These are phyloP conservation scores for Phoma herbarum DNA, from an alignment of 2,329 filamentous ascomycete species.

Conservation along the genomic window DNA sequence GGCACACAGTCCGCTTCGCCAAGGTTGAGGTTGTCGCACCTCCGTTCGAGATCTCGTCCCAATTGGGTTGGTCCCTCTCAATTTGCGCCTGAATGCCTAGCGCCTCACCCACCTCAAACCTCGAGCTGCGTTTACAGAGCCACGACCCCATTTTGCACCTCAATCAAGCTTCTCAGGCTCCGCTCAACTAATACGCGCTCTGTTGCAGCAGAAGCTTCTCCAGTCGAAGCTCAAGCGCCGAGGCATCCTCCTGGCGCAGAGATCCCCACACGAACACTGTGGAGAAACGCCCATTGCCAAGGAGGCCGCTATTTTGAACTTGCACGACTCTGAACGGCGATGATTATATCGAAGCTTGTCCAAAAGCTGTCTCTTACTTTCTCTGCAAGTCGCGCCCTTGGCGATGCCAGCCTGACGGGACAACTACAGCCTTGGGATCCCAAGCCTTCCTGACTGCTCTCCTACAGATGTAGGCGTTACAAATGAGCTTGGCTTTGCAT, in stretches of 20 bases:
- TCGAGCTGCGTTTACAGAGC: constrained; percentile 21
- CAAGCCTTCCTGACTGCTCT: constrained; percentile 21
- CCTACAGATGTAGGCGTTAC: constrained; percentile 22
- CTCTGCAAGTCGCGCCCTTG: constrained; percentile 10
- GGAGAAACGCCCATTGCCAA: constrained; percentile 35
- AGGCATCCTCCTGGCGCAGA: constrained; percentile 26
- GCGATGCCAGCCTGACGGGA: constrained; percentile 16
- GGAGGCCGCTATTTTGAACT: constrained; percentile 1
- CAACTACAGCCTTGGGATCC: constrained; percentile 26
- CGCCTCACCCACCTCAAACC: constrained; percentile 29
- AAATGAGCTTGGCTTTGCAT: constrained; percentile 17
- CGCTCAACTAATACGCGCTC: constrained; percentile 37
- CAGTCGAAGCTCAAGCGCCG: constrained; percentile 40
- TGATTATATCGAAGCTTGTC: constrained; percentile 26
- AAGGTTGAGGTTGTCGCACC: constrained; percentile 40
- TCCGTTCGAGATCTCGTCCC: constrained; percentile 34
- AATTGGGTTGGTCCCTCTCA: constrained; percentile 27
- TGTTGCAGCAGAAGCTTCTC: constrained; percentile 45
- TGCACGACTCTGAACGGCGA: constrained; percentile 25
- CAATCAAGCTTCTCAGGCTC: constrained; percentile 35
- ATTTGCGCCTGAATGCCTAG: constrained; percentile 31
- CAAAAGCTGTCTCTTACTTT: constrained; percentile 3
- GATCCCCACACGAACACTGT: constrained; percentile 33
- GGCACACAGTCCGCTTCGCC: constrained; percentile 9
- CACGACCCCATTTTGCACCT: constrained; percentile 17